Conservation (phyloP, 2,329 filamentous ascomycete species). For the Davidsoniella neocaledoniae region DNA sequence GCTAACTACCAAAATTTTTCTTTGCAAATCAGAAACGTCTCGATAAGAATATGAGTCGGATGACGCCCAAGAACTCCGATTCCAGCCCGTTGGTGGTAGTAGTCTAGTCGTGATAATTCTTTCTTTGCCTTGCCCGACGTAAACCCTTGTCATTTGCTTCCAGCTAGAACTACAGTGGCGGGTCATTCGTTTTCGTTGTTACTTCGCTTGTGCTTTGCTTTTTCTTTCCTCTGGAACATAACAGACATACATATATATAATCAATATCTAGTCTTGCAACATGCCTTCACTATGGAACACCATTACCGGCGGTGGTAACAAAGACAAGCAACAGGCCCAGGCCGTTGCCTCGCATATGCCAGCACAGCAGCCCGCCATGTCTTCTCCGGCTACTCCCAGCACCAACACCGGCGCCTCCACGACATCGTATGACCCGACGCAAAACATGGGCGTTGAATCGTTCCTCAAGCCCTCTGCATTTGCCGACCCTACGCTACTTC, state of each 20-base stretch:
- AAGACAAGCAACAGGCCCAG: constrained; percentile 25
- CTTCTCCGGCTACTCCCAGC: constrained; percentile 30
- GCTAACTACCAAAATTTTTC: constrained; percentile 7
- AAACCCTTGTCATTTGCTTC: too few relatives aligned
- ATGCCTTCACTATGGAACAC: constrained; percentile 47
- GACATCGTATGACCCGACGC: constrained; percentile 50
- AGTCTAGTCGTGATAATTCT: too few relatives aligned
- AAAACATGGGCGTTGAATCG: constrained; percentile 65
- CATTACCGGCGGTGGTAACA: constrained; percentile 43
- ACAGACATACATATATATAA: constrained; percentile 4
- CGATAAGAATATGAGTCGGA: neutral
- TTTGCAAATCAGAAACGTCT: constrained; percentile 1
- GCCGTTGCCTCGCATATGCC: constrained; percentile 17
- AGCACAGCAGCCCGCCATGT: constrained; percentile 3
- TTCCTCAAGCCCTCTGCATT: constrained; percentile 66
- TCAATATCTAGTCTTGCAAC: constrained; percentile 1
- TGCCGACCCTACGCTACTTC: constrained; percentile 73
- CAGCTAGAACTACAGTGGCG: too few relatives aligned
- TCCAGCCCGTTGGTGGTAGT: too few relatives aligned
- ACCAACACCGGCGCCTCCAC: constrained; percentile 32
- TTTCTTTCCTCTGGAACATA: neutral
- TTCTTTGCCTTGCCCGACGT: too few relatives aligned
- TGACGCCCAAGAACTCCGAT: neutral
- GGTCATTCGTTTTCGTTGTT: neutral
- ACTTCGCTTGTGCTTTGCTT: neutral